A percentile compares a stretch with the other conserved stretches of the same genome.
Conservation (phyloP, 1,284 basidiomycete genomes). For the Pseudozyma pruni region DNA sequence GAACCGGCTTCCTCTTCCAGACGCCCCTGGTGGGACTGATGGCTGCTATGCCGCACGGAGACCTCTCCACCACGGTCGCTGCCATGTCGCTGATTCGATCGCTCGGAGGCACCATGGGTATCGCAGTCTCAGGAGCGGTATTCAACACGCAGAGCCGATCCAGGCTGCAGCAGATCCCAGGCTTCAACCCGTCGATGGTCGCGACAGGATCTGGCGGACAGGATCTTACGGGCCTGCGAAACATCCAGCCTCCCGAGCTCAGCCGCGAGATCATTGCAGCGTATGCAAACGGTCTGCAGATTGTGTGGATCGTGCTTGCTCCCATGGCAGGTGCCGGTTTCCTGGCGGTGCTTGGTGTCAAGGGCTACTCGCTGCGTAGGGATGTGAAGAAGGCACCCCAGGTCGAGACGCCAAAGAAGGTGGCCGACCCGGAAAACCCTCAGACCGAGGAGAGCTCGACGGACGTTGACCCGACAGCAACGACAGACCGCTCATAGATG, state of each 20-base stretch:
- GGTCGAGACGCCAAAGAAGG: slow-evolving; percentile 16
- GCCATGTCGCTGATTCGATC: slow-evolving; percentile 51
- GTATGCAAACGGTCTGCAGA: slow-evolving; percentile 76
- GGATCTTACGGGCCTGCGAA: slow-evolving; percentile 35
- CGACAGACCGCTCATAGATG: slow-evolving; percentile 4
- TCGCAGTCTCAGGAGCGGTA: slow-evolving; percentile 53
- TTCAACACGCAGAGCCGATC: slow-evolving; percentile 51
- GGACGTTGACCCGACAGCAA: background rate
- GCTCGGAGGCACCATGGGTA: slow-evolving; percentile 56
- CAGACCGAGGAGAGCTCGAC: slow-evolving; percentile 3
- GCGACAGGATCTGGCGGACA: slow-evolving; percentile 26
- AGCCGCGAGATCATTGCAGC: slow-evolving; percentile 74
- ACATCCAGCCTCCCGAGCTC: slow-evolving; percentile 64
- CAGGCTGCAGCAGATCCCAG: slow-evolving; percentile 22
- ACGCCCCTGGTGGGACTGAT: slow-evolving; percentile 58
- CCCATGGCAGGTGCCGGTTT: slow-evolving; percentile 66
- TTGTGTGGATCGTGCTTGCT: slow-evolving; percentile 76
- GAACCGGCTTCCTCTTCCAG: slow-evolving; percentile 61
- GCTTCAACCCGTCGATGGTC: slow-evolving; percentile 24
- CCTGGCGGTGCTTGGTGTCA: slow-evolving; percentile 49
- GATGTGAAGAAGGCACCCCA: slow-evolving; percentile 30
- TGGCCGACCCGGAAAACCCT: slow-evolving; percentile 23
- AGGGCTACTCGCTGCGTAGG: slow-evolving; percentile 47
- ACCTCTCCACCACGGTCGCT: slow-evolving; percentile 48
- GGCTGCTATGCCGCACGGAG: slow-evolving; percentile 56